Conservation (phyloP, 2,329 filamentous ascomycete genomes). For the Grosmannia huntii region DNA sequence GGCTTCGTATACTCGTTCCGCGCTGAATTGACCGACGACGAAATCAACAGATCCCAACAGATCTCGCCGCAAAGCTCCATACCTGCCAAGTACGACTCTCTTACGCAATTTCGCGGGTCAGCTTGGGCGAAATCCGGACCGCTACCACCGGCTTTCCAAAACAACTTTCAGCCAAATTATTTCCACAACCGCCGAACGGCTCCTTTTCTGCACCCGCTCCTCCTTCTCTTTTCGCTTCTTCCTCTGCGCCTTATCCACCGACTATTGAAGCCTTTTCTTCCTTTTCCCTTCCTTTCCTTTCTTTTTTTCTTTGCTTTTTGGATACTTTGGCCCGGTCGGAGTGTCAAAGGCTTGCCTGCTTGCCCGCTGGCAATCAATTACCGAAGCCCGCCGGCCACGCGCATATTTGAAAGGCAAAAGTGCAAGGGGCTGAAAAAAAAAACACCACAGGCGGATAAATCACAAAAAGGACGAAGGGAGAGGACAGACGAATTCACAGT, state of each 20-base stretch:
- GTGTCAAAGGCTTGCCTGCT: background rate
- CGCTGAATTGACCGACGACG: background rate
- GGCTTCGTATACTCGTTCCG: background rate
- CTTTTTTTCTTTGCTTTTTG: background rate
- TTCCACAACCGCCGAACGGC: background rate
- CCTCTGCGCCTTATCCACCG: background rate
- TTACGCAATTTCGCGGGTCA: constrained; percentile 3
- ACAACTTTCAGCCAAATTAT: constrained; percentile 3
- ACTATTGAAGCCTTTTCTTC: background rate
- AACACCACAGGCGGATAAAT: background rate
- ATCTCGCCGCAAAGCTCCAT: background rate
- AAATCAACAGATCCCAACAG: background rate
- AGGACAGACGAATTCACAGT: background rate
- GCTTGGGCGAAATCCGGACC: background rate
- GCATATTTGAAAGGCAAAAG: background rate
- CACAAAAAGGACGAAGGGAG: background rate
- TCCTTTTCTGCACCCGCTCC: background rate
- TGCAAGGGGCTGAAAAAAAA: background rate
- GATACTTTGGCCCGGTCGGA: background rate
- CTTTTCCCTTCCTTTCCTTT: background rate
- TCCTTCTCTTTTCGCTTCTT: background rate
- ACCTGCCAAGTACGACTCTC: background rate
- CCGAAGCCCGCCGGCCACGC: background rate
- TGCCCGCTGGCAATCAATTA: background rate
- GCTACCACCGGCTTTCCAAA: background rate